A percentile compares a stretch with the other conserved stretches of the same genome.
Conservation (phyloP, 768 basidiomycete species). For the Cubamyces sp. region DNA sequence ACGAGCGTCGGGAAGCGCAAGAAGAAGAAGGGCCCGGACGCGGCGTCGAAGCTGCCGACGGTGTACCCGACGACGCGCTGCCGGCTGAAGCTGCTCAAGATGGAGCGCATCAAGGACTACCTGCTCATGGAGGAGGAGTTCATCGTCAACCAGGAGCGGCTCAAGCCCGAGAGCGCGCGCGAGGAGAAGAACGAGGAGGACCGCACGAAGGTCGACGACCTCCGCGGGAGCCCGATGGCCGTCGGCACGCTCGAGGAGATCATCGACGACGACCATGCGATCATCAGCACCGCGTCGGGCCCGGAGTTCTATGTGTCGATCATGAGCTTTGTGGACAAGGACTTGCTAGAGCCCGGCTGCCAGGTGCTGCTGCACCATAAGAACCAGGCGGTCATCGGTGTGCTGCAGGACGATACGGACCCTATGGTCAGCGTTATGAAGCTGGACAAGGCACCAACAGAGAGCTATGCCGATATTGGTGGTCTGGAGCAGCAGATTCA, state of each 20-base stretch:
- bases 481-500: constrained; percentile 97
- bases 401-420: constrained; percentile 92
- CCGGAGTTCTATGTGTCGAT: constrained; percentile 98
- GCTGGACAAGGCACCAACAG: constrained; percentile 97
- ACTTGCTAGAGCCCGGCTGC: constrained; percentile 94
- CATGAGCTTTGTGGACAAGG: constrained; percentile 98
- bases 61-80: constrained; percentile 96
- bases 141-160: constrained; percentile 87
- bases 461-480: constrained; percentile 98
- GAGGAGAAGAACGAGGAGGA: constrained; percentile 98
- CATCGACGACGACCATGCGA: constrained; percentile 98
- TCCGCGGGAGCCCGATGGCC: constrained; percentile 96
- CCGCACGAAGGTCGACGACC: constrained; percentile 87
- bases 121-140: constrained; percentile 95
- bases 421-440: constrained; percentile 99
- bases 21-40: constrained; percentile 82
- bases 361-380: constrained; percentile 96
- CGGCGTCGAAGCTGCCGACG: constrained; percentile 88
- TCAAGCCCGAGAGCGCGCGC: constrained; percentile 83
- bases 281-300: constrained; percentile 91
- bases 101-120: constrained; percentile 98
- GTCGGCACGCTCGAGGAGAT: constrained; percentile 98
- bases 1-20: constrained; percentile 98
- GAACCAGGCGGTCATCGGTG: constrained; percentile 92
- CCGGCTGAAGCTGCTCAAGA: constrained; percentile 91